Conservation (phyloP, 176 grass and related monocot species). For the Musa itinerans region DNA sequence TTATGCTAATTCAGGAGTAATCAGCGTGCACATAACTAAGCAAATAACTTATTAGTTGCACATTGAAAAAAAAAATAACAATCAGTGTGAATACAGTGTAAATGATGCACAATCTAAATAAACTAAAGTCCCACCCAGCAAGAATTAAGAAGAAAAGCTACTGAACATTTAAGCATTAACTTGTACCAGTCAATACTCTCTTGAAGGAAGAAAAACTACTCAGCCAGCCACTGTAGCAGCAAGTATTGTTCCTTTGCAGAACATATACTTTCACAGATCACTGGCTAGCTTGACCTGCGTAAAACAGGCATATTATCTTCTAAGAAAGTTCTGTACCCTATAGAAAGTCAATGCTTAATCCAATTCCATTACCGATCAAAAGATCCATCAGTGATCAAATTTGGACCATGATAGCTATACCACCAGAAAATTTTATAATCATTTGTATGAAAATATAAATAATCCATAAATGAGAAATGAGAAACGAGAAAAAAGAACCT, state of each 20-base stretch:
- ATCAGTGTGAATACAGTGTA: neutral
- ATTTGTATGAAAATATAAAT: neutral
- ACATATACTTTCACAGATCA: constrained; percentile 20
- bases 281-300: constrained; percentile 19
- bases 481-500: neutral
- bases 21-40: neutral
- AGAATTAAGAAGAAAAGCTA: constrained; percentile 6
- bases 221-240: constrained; percentile 23
- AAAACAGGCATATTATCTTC: constrained; percentile 23
- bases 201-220: constrained; percentile 13
- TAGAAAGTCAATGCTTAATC: constrained; percentile 10
- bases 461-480: neutral
- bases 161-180: constrained; percentile 8
- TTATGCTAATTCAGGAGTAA: neutral
- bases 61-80: neutral
- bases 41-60: neutral
- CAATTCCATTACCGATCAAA: constrained; percentile 15
- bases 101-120: neutral
- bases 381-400: constrained; percentile 2
- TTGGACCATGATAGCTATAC: neutral
- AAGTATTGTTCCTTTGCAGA: constrained; percentile 24
- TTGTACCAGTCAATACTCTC: constrained; percentile 18
- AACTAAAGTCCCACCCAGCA: neutral
- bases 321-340: constrained; percentile 14
- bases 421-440: constrained; percentile 5